phyloP scores from a whole-genome alignment of 1,139 yeast genomes.

The Taphrina populina region DNA sequence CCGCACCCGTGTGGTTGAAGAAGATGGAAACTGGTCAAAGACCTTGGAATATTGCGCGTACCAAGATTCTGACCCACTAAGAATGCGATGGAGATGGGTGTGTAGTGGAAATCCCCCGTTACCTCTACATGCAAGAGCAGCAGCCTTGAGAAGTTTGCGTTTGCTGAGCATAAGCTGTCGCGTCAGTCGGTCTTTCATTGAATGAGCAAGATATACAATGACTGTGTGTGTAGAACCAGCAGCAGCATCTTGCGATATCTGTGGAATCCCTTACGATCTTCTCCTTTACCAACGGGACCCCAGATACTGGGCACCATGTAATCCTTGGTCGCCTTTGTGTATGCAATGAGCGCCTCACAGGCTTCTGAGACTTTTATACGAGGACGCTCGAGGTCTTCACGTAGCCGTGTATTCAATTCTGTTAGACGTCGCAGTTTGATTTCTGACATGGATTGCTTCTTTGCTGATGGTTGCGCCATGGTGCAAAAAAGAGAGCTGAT shows the following conservation, averaged over 20 bases:
- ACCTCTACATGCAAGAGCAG: constrained; percentile 13
- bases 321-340: constrained; percentile 38
- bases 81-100: too few species aligned
- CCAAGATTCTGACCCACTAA: too few species aligned
- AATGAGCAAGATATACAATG: too few species aligned
- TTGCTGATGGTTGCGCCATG: constrained; percentile 33
- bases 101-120: too few species aligned
- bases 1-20: too few species aligned
- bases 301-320: constrained; percentile 39
- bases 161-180: constrained; percentile 14
- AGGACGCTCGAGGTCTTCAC: constrained; percentile 39
- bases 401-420: constrained; percentile 37
- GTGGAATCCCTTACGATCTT: constrained; percentile 35
- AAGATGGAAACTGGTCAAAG: too few species aligned
- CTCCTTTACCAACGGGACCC: constrained; percentile 38
- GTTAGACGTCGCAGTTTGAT: constrained; percentile 38
- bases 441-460: constrained; percentile 38
- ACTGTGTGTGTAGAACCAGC: too few species aligned
- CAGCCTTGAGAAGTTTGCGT: constrained; percentile 14
- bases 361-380: constrained; percentile 39
- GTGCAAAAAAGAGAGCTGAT: too few species aligned
- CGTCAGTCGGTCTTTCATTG: too few species aligned
- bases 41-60: too few species aligned
- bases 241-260: too few species aligned
- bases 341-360: constrained; percentile 38